Evolutionary conservation across 2,329 filamentous ascomycete species (phyloP).

Genomic region (Aspergillus terreus): DNA sequence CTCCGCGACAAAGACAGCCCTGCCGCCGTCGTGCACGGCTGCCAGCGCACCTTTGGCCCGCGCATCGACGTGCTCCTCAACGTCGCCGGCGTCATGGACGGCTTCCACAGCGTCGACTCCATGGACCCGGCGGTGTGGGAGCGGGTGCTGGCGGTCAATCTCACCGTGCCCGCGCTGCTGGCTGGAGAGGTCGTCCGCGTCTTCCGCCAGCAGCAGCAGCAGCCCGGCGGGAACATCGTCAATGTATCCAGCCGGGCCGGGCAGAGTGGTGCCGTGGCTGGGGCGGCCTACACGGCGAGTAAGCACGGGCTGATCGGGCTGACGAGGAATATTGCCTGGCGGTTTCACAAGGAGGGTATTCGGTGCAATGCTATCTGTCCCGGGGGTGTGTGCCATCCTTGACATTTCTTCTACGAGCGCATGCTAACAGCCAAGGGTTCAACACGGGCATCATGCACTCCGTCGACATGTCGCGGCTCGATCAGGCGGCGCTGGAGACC

Average conservation of each 20-base stretch:
- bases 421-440: not conserved
- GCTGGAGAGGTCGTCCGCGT: conserved; percentile 41
- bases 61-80: conserved; percentile 44
- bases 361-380: conserved; percentile 47
- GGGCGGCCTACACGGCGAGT: conserved; percentile 45
- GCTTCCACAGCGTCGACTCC: conserved; percentile 15
- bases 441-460: not conserved
- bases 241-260: conserved; percentile 39
- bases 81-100: conserved; percentile 44
- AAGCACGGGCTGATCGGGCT: conserved; percentile 30
- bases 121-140: conserved; percentile 40
- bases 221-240: conserved; percentile 28
- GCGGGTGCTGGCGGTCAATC: conserved; percentile 39
- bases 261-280: conserved; percentile 34
- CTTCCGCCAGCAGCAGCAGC: conserved; percentile 7
- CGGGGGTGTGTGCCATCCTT: conserved; percentile 18
- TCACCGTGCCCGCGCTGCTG: conserved; percentile 43
- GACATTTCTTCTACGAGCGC: too few relatives aligned
- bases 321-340: conserved; percentile 45
- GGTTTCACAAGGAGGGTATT: conserved; percentile 44
- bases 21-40: not conserved
- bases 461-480: not conserved
- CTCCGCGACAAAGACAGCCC: not conserved
- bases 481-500: not conserved
- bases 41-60: not conserved